Base-by-base conservation (phyloP, 1,284 basidiomycete genomes). In the Wallemia hederae region DNA sequence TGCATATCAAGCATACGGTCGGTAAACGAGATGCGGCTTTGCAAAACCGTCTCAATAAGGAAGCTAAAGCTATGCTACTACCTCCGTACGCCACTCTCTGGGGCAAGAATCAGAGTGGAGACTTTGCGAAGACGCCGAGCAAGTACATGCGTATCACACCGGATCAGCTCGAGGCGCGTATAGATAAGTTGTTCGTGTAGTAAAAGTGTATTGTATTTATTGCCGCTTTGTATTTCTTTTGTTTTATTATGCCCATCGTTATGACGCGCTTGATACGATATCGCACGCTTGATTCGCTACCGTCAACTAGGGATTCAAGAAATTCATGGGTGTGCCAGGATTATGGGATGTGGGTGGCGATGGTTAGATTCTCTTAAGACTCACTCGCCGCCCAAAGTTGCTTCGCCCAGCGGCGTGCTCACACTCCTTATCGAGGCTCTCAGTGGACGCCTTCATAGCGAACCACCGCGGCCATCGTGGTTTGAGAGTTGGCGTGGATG, bases 401-500 rank as follows among this genome's bases (percentile, higher is more conserved):
- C 60, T 71, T 7, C 66, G 69, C 5, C 70, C 70, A 1, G 69
- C 68, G 1, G 67, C 67, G n/a, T 62, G 66, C 9, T 60, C 66
- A 1, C 66, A 67, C 2, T 67, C 66, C 1, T 60, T 71, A n/a
- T 65, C 66, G 0, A 61, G 63, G 1, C 62, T 70, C 1, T 66
- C 67, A 0, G 64, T 67, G 17, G 68, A 72, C 19, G 70, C 70
- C 3, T 69, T 70, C 59, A 60, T 65, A 14, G 60, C 65, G 15
- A 71, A 73, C 62, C 59, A 62, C 24, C 66, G 67, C 55, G 68
- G 69, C 1, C 58, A 67, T 7, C 63, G 72, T 27, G 70, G 70
- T 0, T 63, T 72, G n/a, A 67, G 69, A 15, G 64, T 73, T 19
- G 73, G 73, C 0, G 68, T 74, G 57, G 73, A 74, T 62, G 69